These are phyloP conservation scores for Fusarium tuaranense DNA, from an alignment of 2,329 filamentous ascomycete species.

Conservation along the genomic window DNA sequence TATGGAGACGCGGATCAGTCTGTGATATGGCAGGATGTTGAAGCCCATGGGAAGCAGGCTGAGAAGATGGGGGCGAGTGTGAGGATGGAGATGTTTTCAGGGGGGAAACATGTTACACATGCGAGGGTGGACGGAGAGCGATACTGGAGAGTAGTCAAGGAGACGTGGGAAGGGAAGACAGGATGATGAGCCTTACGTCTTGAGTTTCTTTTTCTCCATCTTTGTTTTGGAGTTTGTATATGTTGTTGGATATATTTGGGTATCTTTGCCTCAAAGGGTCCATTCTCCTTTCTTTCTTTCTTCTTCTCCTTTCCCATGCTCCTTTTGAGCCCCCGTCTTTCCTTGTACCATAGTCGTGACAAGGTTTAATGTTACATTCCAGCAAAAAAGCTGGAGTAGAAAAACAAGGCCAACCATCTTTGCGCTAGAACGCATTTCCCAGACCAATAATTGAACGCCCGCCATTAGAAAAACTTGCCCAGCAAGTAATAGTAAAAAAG, in stretches of 20 bases:
- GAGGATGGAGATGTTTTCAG: slow-evolving; percentile 58
- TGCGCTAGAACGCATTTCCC: background rate
- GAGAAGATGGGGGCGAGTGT: slow-evolving; percentile 54
- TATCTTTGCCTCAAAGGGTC: slow-evolving; percentile 12
- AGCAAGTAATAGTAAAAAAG: background rate
- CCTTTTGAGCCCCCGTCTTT: background rate
- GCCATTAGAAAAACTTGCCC: slow-evolving; percentile 23
- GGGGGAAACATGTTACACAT: slow-evolving; percentile 64
- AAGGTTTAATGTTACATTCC: slow-evolving; percentile 11
- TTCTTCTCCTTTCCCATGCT: background rate
- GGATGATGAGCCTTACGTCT: background rate
- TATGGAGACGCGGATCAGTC: slow-evolving; percentile 63
- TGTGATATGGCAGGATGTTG: slow-evolving; percentile 60
- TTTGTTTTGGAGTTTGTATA: background rate
- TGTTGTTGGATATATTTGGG: background rate
- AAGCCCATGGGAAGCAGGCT: slow-evolving; percentile 60
- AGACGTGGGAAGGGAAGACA: slow-evolving; percentile 57
- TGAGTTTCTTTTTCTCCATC: background rate
- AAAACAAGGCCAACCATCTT: background rate
- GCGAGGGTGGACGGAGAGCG: slow-evolving; percentile 57
- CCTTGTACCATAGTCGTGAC: background rate
- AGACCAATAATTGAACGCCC: slow-evolving; percentile 14
- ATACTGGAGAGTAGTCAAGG: slow-evolving; percentile 63
- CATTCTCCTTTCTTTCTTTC: background rate
- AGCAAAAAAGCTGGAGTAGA: background rate